Percentiles rank a stretch among this genome's conserved stretches.
These are phyloP conservation scores for Colletotrichum lupini DNA, from an alignment of 2,329 filamentous ascomycete species.

Conservation along the genomic window DNA sequence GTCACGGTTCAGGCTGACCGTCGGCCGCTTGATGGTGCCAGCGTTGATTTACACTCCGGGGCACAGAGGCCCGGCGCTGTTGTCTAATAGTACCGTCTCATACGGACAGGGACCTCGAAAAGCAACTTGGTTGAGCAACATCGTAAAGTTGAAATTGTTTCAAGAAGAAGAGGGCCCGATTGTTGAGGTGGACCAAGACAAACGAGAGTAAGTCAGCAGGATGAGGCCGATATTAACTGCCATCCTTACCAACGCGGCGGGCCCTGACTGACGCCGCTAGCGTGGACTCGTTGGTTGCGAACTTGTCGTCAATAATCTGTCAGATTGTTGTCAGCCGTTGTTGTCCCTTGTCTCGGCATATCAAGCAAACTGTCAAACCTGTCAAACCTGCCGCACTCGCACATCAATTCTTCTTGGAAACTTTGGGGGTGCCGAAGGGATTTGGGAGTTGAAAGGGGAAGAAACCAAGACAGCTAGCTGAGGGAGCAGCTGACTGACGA, in stretches of 20 bases:
- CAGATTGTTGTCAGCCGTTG: conserved; percentile 4
- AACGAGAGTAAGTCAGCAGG: not conserved
- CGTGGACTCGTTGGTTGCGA: not conserved
- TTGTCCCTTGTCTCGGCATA: not conserved
- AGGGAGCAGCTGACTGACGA: not conserved
- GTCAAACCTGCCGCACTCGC: conserved; percentile 1
- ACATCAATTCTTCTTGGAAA: conserved; percentile 13
- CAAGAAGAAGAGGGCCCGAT: not conserved
- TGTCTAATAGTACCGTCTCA: not conserved
- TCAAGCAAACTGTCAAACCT: conserved; percentile 12
- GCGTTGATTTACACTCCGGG: not conserved
- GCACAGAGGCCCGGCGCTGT: not conserved
- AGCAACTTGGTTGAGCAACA: not conserved
- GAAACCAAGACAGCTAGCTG: not conserved
- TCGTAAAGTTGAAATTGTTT: not conserved
- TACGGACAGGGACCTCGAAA: not conserved
- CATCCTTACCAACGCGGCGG: not conserved
- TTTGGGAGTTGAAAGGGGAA: not conserved
- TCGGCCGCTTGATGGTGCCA: conserved; percentile 4
- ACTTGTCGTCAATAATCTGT: not conserved
- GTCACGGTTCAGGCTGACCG: conserved; percentile 9
- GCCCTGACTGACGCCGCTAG: not conserved
- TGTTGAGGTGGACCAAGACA: not conserved
- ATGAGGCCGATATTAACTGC: conserved; percentile 18
- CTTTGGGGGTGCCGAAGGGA: not conserved